These are phyloP conservation scores for Melanogaster broomeanus DNA, from an alignment of 768 basidiomycete genomes.

Conservation along the genomic window DNA sequence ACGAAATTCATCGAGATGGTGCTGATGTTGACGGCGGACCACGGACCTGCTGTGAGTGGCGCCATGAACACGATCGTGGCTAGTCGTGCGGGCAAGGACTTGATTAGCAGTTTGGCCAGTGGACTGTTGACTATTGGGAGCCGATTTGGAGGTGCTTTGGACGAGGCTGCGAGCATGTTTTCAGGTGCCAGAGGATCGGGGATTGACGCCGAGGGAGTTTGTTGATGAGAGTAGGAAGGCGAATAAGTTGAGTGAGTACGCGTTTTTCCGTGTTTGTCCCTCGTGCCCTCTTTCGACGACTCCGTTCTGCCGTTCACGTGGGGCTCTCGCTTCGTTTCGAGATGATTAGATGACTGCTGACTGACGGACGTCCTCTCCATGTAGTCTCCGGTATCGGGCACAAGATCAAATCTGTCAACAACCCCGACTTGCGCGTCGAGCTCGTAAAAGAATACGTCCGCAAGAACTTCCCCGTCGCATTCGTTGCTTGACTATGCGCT, in stretches of 20 bases:
- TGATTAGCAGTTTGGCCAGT: constrained; percentile 94
- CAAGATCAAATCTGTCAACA: constrained; percentile 99
- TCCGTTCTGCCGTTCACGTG: too few species aligned
- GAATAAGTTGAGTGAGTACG: constrained; percentile 83
- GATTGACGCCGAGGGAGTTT: constrained; percentile 96
- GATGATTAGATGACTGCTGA: constrained; percentile 5
- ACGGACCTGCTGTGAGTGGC: constrained; percentile 96
- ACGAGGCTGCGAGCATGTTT: constrained; percentile 97
- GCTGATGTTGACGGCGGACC: constrained; percentile 97
- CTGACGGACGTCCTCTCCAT: constrained; percentile 1
- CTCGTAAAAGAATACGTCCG: constrained; percentile 93
- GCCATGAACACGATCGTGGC: constrained; percentile 99
- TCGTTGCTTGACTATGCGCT: constrained; percentile 92
- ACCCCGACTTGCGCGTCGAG: constrained; percentile 91
- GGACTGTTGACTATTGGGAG: constrained; percentile 97
- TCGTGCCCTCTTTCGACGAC: not conserved
- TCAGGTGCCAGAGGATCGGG: constrained; percentile 86
- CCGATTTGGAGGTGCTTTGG: constrained; percentile 97
- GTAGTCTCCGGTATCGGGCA: constrained; percentile 96
- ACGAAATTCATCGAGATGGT: constrained; percentile 99
- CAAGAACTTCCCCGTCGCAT: constrained; percentile 96
- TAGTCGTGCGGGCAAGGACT: constrained; percentile 97
- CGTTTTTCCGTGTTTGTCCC: not conserved
- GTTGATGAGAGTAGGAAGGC: constrained; percentile 91
- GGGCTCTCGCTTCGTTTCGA: not conserved